phyloP scores from a whole-genome alignment of 805 yeast genomes.

The Metschnikowia sp. region DNA sequence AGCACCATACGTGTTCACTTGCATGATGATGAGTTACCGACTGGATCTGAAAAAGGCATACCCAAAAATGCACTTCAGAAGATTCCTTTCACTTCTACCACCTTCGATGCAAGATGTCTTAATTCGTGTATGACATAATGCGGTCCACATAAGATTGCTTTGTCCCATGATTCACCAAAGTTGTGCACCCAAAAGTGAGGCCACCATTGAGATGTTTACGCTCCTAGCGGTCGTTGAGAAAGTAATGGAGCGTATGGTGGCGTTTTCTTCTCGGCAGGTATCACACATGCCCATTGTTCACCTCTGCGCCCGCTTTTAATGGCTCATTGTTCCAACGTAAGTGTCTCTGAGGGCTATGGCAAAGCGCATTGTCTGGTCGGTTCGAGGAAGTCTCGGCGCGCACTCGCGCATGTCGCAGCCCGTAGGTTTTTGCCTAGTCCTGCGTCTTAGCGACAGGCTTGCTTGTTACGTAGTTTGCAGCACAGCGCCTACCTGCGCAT shows the following conservation, averaged over 20 bases:
- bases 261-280: not conserved
- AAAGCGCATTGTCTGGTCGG: not conserved
- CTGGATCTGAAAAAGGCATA: too few species aligned
- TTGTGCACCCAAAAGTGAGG: too few species aligned
- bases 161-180: too few species aligned
- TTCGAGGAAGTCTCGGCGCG: not conserved
- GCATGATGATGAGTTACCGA: not conserved
- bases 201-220: too few species aligned
- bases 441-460: not conserved
- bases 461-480: slow-evolving; percentile 1
- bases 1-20: not conserved
- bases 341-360: slow-evolving; percentile 1
- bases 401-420: not conserved
- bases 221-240: too few species aligned
- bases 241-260: not conserved
- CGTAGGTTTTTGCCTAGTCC: slow-evolving; percentile 5
- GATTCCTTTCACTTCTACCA: too few species aligned
- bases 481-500: slow-evolving; percentile 1
- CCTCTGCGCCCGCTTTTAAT: slow-evolving; percentile 1
- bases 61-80: too few species aligned
- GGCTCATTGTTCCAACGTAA: not conserved
- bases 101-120: too few species aligned
- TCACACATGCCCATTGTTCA: not conserved
- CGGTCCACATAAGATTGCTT: too few species aligned
- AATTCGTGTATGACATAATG: too few species aligned